These are phyloP conservation scores for Bassia scoparia DNA, from an alignment of 148 eudicot species.

Conservation along the genomic window DNA sequence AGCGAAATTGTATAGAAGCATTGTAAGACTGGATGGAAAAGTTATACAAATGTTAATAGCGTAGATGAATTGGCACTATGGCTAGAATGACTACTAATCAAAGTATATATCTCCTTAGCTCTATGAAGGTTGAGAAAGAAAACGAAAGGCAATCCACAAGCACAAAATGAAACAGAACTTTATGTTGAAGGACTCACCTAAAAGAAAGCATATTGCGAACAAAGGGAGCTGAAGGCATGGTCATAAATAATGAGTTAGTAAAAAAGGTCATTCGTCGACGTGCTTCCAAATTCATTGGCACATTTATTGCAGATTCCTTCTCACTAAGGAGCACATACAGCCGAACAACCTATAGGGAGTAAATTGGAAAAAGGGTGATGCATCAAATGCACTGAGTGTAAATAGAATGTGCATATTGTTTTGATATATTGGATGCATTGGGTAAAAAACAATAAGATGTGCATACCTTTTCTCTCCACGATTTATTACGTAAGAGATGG, in stretches of 20 bases:
- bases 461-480: constrained; percentile 84
- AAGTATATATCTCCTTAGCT: too few species aligned
- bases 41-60: too few species aligned
- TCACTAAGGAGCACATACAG: constrained; percentile 84
- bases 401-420: too few species aligned
- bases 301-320: constrained; percentile 96
- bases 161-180: neutral
- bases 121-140: too few species aligned
- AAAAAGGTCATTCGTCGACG: constrained; percentile 96
- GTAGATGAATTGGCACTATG: too few species aligned
- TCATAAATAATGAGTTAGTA: constrained; percentile 93
- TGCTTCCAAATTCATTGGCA: constrained; percentile 94
- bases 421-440: too few species aligned
- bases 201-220: constrained; percentile 98
- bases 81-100: too few species aligned
- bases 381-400: neutral
- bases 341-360: constrained; percentile 59
- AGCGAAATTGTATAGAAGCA: too few species aligned
- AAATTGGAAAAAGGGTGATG: neutral
- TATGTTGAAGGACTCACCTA: constrained; percentile 49
- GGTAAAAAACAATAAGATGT: neutral
- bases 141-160: neutral
- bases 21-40: too few species aligned
- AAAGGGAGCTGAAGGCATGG: constrained; percentile 89
- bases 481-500: constrained; percentile 37